Evolutionary conservation across 2,329 filamentous ascomycete genomes (phyloP).

Genomic region (Ilyonectria sp.): DNA sequence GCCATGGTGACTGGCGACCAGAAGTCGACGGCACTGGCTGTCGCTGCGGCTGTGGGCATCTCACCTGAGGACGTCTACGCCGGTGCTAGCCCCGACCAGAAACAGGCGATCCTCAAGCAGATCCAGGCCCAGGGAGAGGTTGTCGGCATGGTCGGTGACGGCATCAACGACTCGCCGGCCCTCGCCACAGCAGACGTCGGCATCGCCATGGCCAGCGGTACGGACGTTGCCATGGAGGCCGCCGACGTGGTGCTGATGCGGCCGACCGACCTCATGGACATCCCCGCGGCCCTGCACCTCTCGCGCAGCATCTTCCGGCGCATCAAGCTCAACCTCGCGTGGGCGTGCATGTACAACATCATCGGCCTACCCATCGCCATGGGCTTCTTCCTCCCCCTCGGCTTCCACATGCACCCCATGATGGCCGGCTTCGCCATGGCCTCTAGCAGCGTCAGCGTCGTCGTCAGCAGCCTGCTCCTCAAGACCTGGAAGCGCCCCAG

Average conservation of each 20-base stretch:
- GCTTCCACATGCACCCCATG: constrained; percentile 91
- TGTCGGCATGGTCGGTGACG: constrained; percentile 97
- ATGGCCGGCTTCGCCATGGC: constrained; percentile 97
- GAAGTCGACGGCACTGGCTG: constrained; percentile 84
- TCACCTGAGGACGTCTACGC: constrained; percentile 82
- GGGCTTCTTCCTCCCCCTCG: constrained; percentile 94
- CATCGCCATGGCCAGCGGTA: constrained; percentile 92
- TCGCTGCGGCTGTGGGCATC: constrained; percentile 88
- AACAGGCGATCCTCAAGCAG: constrained; percentile 85
- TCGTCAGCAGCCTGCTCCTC: constrained; percentile 85
- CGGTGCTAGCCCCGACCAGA: constrained; percentile 91
- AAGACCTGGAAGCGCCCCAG: constrained; percentile 88
- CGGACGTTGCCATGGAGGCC: constrained; percentile 97
- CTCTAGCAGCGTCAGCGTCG: constrained; percentile 89
- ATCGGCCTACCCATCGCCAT: constrained; percentile 96
- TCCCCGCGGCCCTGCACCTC: constrained; percentile 89
- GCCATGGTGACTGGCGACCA: constrained; percentile 97
- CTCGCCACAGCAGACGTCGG: constrained; percentile 93
- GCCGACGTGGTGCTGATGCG: constrained; percentile 97
- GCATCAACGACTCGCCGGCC: constrained; percentile 98
- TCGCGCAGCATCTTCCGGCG: constrained; percentile 88
- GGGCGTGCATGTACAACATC: constrained; percentile 94
- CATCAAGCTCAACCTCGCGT: constrained; percentile 93
- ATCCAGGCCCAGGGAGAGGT: constrained; percentile 82
- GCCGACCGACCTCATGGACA: constrained; percentile 90